Base-by-base conservation (phyloP, 2,329 filamentous ascomycete species). In the Aspergillus jensenii region DNA sequence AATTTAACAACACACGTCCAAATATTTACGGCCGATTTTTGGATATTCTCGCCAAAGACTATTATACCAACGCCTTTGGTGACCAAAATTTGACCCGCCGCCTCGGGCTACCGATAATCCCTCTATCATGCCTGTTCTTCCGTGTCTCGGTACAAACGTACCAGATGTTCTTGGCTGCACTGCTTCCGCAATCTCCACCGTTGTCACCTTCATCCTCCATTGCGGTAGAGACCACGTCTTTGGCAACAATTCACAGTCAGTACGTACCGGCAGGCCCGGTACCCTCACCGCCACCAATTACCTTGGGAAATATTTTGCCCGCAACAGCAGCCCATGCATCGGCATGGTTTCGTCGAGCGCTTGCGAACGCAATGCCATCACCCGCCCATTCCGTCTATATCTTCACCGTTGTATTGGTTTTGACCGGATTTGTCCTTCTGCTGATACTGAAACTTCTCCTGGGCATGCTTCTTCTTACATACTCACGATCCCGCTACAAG, bases 1-100 rank as follows among this genome's bases (percentile, higher is more conserved):
- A 99, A 72, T 99, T 99, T 79, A 99, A 99, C 81, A 96, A 96
- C 67, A 92, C 93, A 65, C 93, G 95, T 63, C 95, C 95, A 3
- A 86, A 84, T 6, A 90, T 99, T 56, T 99, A 99, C 73, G 85
- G 87, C 52, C 87, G 92, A 23, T 96, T 95, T 71, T 83, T 98
- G 15, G 96, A 99, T 70, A 90, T 99, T 4, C 79, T 99, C 7
- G 93, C 92, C 64, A 98, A 98, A 74, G 95, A 99, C 73, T 99
- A 99, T 76, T 99, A 99, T 72, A 93, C 92, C 1, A 93, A 97
- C 52, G 93, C 93, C 3, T 99, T 99, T 70, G 87, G 88, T 12
- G 90, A 96, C 23, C 93, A 95, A 25, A 93, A 96, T 23, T 80
- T 99, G 2, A 96, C 91, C 4, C 90, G 93, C 58, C 87, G 95